phyloP scores from a whole-genome alignment of 345 rosid species.

The Dipteronia dyeriana region DNA sequence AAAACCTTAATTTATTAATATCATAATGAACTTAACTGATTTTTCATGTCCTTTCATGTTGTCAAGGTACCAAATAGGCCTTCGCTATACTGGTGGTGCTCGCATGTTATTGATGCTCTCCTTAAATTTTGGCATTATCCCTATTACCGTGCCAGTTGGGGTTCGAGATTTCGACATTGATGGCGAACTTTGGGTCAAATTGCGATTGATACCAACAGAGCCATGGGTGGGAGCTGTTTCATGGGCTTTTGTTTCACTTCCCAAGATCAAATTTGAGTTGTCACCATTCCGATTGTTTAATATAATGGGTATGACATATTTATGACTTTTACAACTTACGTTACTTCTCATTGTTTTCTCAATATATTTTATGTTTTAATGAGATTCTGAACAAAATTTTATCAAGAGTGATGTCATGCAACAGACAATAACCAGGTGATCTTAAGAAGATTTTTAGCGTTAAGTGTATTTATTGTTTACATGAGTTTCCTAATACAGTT shows the following conservation, averaged over 20 bases:
- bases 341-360: not conserved
- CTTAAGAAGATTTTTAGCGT: not conserved
- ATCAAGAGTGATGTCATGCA: not conserved
- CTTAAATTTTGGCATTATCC: constrained; percentile 79
- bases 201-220: constrained; percentile 80
- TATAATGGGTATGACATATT: constrained; percentile 75
- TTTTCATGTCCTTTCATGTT: constrained; percentile 24
- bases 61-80: constrained; percentile 93
- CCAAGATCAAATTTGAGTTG: constrained; percentile 88
- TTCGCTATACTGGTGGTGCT: constrained; percentile 96
- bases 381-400: not conserved
- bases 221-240: constrained; percentile 97
- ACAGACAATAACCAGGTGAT: not conserved
- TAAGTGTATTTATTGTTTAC: not conserved
- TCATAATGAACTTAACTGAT: constrained; percentile 19
- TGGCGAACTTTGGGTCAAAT: constrained; percentile 99
- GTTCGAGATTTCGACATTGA: constrained; percentile 95
- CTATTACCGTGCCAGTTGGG: constrained; percentile 87
- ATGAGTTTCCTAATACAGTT: not conserved
- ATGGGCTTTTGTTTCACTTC: constrained; percentile 98
- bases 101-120: constrained; percentile 90
- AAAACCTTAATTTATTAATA: constrained; percentile 6
- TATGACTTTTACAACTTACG: constrained; percentile 9
- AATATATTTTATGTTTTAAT: constrained; percentile 3
- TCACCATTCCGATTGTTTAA: constrained; percentile 95